phyloP scores from a whole-genome alignment of 1,284 basidiomycete species.

The Salmacisia buchloeana region DNA sequence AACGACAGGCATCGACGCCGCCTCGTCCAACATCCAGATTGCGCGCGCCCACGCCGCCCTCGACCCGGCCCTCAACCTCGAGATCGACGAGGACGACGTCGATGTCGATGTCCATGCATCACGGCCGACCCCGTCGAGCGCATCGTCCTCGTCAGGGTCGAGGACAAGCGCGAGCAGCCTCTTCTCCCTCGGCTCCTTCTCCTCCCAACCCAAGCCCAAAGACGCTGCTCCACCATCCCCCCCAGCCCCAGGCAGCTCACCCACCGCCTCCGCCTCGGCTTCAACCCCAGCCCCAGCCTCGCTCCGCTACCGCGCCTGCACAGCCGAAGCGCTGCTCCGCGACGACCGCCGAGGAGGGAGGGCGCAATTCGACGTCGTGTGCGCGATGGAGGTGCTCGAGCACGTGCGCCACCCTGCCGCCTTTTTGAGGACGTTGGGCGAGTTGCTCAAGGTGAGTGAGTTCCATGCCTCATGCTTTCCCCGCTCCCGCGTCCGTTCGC shows the following conservation, averaged over 20 bases:
- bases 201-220: not conserved
- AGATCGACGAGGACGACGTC: too few species aligned
- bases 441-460: slow-evolving; percentile 26
- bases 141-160: too few species aligned
- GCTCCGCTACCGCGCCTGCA: slow-evolving; percentile 65
- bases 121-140: too few species aligned
- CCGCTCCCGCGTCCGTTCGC: not conserved
- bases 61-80: slow-evolving; percentile 61
- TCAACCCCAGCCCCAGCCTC: slow-evolving; percentile 47
- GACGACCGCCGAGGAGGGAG: slow-evolving; percentile 54
- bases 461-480: not conserved
- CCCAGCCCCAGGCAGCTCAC: slow-evolving; percentile 14
- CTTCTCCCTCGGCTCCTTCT: too few species aligned
- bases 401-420: slow-evolving; percentile 86
- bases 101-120: too few species aligned
- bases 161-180: too few species aligned
- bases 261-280: slow-evolving; percentile 19
- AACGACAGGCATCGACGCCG: slow-evolving; percentile 85
- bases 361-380: slow-evolving; percentile 76
- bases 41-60: slow-evolving; percentile 74
- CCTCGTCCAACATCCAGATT: slow-evolving; percentile 75
- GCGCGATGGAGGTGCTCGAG: slow-evolving; percentile 96
- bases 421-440: slow-evolving; percentile 57
- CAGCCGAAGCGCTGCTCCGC: slow-evolving; percentile 67
- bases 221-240: too few species aligned